Evolutionary conservation across 768 basidiomycete genomes (phyloP).

Genomic region (Tulasnella calospora): DNA sequence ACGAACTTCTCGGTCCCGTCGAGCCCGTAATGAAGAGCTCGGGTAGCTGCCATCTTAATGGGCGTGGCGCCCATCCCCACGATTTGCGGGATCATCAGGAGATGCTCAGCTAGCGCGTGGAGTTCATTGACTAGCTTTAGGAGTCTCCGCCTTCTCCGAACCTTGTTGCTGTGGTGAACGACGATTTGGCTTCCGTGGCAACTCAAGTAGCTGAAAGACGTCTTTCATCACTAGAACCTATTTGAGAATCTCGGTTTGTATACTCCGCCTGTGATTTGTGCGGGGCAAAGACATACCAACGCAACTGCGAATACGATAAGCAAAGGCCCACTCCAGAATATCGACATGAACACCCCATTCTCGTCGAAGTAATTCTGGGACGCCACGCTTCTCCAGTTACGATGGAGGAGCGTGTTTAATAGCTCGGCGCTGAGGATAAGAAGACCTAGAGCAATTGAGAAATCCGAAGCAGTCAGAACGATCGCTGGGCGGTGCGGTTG

Average conservation of each 20-base stretch:
- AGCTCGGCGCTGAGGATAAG: neutral
- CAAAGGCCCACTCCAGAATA: slow-evolving; percentile 10
- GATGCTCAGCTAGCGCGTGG: neutral
- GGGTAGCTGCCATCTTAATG: neutral
- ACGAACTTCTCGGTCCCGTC: neutral
- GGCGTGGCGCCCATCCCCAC: neutral
- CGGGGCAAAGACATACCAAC: neutral
- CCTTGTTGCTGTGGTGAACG: neutral
- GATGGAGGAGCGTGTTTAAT: neutral
- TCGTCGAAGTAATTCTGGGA: slow-evolving; percentile 11
- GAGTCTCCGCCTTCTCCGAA: neutral
- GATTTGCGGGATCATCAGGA: neutral
- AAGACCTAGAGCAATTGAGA: neutral
- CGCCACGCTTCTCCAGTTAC: neutral
- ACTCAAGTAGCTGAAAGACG: neutral
- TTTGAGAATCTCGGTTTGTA: neutral
- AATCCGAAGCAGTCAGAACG: neutral
- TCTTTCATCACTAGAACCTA: neutral
- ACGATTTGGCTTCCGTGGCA: neutral
- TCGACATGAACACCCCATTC: slow-evolving; percentile 7
- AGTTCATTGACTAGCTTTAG: neutral
- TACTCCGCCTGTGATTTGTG: neutral
- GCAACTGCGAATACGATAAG: neutral
- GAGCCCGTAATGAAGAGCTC: neutral
- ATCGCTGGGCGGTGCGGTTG: neutral